Evolutionary conservation across 768 basidiomycete species (phyloP).

Genomic region (Mycena sanguinolenta): DNA sequence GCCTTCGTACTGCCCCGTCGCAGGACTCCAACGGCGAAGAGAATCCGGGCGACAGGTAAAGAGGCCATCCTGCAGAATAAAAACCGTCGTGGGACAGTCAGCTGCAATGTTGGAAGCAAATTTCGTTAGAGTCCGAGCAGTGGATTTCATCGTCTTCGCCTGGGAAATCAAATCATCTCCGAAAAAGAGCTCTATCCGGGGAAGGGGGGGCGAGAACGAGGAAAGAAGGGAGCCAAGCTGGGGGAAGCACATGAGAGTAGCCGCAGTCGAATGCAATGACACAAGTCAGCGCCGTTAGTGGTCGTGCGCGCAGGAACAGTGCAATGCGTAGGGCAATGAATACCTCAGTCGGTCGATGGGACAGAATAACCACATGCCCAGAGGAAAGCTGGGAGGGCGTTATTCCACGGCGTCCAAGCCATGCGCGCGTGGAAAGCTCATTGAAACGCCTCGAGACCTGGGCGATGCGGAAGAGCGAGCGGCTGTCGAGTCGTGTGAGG

Average conservation of each 20-base stretch:
- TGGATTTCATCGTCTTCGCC: neutral
- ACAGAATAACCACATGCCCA: neutral
- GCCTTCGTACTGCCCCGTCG: conserved; percentile 11
- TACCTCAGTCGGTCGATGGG: conserved; percentile 8
- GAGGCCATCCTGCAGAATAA: conserved; percentile 21
- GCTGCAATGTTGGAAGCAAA: neutral
- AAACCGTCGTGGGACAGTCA: conserved; percentile 14
- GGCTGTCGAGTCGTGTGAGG: conserved; percentile 17
- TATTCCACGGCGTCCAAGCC: conserved; percentile 19
- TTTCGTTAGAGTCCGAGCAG: conserved; percentile 3
- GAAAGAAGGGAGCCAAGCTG: conserved; percentile 6
- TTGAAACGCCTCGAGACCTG: conserved; percentile 28
- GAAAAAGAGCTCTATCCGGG: conserved; percentile 9
- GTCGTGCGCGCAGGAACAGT: conserved; percentile 8
- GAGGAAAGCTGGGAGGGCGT: conserved; percentile 2
- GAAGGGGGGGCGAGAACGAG: conserved; percentile 8
- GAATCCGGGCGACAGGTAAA: conserved; percentile 28
- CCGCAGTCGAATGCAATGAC: neutral
- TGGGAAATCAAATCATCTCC: conserved; percentile 13
- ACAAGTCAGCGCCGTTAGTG: conserved; percentile 2
- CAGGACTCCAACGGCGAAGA: conserved; percentile 27
- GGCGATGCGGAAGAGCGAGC: conserved; percentile 18
- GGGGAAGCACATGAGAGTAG: neutral
- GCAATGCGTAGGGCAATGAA: conserved; percentile 15
- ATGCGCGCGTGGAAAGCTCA: conserved; percentile 19